These are phyloP conservation scores for Castanea crenata DNA, from an alignment of 306 rosid genomes.

Conservation along the genomic window DNA sequence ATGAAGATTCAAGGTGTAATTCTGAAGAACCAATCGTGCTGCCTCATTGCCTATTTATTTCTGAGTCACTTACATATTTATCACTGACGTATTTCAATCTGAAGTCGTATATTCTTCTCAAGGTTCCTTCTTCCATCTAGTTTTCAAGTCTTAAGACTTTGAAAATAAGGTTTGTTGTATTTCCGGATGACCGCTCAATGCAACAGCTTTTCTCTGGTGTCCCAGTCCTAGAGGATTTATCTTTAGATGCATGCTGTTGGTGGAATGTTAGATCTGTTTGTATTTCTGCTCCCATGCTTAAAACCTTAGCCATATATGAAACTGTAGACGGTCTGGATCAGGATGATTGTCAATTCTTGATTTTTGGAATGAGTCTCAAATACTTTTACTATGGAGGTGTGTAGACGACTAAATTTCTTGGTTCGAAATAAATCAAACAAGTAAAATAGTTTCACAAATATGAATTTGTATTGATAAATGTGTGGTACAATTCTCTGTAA, in stretches of 20 bases:
- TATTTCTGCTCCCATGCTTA: neutral
- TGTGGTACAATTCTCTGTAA: too few species aligned
- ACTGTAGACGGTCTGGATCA: neutral
- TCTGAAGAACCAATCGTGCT: neutral
- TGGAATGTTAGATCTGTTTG: neutral
- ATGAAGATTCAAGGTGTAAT: neutral
- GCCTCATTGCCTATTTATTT: neutral
- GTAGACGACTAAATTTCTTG: too few species aligned
- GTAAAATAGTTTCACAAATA: too few species aligned
- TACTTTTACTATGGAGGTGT: neutral
- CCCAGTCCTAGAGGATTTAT: neutral
- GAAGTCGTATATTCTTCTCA: neutral
- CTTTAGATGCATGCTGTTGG: neutral
- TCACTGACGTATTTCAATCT: neutral
- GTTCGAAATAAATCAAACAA: too few species aligned
- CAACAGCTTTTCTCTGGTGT: neutral
- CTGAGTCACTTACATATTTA: neutral
- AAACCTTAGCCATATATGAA: neutral
- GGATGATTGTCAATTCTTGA: neutral
- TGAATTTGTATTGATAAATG: too few species aligned
- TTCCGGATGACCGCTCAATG: neutral
- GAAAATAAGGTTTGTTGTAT: neutral
- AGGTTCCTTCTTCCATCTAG: neutral
- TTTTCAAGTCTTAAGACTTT: neutral
- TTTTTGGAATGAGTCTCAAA: neutral